phyloP scores from a whole-genome alignment of 257 asterid species.

The Coffea eugenioides region DNA sequence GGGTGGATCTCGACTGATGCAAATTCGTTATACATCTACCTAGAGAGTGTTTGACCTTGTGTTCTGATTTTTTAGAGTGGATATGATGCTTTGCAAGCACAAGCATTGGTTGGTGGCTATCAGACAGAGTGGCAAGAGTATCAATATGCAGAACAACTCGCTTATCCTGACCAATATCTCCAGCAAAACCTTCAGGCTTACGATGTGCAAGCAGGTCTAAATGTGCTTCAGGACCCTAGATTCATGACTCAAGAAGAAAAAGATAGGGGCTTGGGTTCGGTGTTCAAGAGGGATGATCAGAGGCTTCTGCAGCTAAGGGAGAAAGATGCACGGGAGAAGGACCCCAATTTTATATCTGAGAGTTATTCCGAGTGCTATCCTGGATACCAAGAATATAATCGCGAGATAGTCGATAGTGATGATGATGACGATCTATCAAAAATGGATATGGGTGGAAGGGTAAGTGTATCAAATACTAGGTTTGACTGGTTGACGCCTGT shows the following conservation, averaged over 20 bases:
- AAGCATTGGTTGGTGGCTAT: constrained; percentile 66
- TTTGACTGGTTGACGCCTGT: not conserved
- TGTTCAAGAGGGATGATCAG: constrained; percentile 94
- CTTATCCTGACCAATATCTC: constrained; percentile 84
- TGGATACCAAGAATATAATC: constrained; percentile 95
- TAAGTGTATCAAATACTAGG: constrained; percentile 36
- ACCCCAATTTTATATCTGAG: constrained; percentile 95
- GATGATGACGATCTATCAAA: constrained; percentile 94
- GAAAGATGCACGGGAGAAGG: constrained; percentile 94
- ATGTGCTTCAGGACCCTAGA: constrained; percentile 62
- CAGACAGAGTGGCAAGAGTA: constrained; percentile 94
- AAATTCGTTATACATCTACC: not conserved
- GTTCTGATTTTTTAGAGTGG: constrained; percentile 50
- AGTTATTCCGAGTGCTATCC: constrained; percentile 99
- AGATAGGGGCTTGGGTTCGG: constrained; percentile 98
- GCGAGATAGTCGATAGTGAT: constrained; percentile 92
- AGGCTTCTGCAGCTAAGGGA: constrained; percentile 93
- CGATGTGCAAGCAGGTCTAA: constrained; percentile 61
- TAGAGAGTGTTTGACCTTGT: not conserved
- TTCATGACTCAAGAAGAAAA: constrained; percentile 98
- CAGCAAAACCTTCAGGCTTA: constrained; percentile 74
- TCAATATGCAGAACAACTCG: constrained; percentile 82
- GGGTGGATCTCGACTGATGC: no score
- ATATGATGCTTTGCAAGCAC: constrained; percentile 78
- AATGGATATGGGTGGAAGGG: constrained; percentile 99